Conservation (phyloP, 352 stramenopile genomes). For the Globisporangium okanoganense region DNA sequence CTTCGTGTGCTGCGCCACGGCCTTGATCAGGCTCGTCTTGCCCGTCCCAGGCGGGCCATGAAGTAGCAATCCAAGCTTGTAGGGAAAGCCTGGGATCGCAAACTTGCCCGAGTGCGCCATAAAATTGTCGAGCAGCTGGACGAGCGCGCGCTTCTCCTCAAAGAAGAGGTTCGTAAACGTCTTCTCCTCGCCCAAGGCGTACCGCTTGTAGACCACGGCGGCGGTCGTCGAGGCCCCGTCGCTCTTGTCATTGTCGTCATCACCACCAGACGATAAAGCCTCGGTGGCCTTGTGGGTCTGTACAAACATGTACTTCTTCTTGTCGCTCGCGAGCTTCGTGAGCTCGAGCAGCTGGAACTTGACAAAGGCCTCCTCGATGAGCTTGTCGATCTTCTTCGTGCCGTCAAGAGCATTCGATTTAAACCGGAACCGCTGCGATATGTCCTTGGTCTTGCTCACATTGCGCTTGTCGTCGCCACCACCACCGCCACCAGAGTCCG, state of each 20-base stretch:
- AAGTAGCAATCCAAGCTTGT: conserved; percentile 87
- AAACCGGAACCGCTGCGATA: conserved; percentile 2
- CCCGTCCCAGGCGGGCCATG: conserved; percentile 85
- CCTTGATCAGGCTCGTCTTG: conserved; percentile 91
- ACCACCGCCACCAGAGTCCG: neutral
- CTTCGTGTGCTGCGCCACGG: conserved; percentile 72
- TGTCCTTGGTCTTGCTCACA: conserved; percentile 15
- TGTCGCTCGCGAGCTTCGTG: conserved; percentile 30
- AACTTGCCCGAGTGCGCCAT: conserved; percentile 71
- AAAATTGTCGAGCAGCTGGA: conserved; percentile 80
- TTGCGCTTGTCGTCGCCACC: conserved; percentile 1
- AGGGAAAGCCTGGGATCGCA: conserved; percentile 81
- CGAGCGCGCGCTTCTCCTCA: conserved; percentile 62
- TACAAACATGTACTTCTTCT: conserved; percentile 42
- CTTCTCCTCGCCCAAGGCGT: conserved; percentile 82
- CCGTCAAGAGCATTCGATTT: conserved; percentile 11
- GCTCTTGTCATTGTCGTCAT: conserved; percentile 4
- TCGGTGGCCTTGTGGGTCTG: conserved; percentile 14
- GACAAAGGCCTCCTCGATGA: conserved; percentile 31
- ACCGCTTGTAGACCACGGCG: conserved; percentile 50
- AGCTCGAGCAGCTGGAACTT: conserved; percentile 32
- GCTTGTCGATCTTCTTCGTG: conserved; percentile 34
- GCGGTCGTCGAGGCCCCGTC: conserved; percentile 2
- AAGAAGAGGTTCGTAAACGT: conserved; percentile 90
- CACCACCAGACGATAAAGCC: neutral